phyloP scores from a whole-genome alignment of 495 filamentous ascomycete genomes.

The Neurospora sp. region DNA sequence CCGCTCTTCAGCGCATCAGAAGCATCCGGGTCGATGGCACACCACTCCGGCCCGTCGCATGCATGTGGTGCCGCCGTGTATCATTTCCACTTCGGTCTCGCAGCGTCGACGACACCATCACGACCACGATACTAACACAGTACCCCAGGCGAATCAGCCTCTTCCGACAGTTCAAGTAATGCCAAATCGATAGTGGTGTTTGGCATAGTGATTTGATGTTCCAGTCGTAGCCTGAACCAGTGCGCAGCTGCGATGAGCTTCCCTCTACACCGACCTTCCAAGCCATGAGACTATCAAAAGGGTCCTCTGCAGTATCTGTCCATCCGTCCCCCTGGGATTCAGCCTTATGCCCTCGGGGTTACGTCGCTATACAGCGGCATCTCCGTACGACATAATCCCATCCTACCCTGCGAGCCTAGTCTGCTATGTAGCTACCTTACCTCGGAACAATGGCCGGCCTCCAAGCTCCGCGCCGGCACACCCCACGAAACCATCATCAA shows the following conservation, averaged over 20 bases:
- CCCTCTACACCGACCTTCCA: conserved; percentile 5
- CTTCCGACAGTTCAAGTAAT: not conserved
- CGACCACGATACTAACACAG: not conserved
- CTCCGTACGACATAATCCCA: not conserved
- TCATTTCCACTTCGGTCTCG: not conserved
- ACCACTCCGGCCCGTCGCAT: not conserved
- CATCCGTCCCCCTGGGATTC: not conserved
- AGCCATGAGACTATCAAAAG: not conserved
- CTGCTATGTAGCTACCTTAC: not conserved
- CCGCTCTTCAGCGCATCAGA: not conserved
- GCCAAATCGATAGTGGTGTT: not conserved
- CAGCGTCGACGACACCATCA: not conserved
- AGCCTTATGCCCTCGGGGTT: conserved; percentile 5
- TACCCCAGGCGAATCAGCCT: not conserved
- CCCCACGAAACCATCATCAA: not conserved
- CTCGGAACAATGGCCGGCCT: not conserved
- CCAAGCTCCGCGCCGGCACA: not conserved
- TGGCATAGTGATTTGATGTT: not conserved
- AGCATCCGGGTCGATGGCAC: not conserved
- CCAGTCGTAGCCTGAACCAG: not conserved
- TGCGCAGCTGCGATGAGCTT: conserved; percentile 19
- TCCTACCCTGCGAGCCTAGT: not conserved
- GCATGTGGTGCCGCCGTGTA: not conserved
- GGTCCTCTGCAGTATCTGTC: not conserved
- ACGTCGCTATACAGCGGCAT: not conserved